A percentile compares a stretch with the other conserved stretches of the same genome.
These are phyloP conservation scores for Moringa oleifera DNA, from an alignment of 345 rosid genomes.

Conservation along the genomic window DNA sequence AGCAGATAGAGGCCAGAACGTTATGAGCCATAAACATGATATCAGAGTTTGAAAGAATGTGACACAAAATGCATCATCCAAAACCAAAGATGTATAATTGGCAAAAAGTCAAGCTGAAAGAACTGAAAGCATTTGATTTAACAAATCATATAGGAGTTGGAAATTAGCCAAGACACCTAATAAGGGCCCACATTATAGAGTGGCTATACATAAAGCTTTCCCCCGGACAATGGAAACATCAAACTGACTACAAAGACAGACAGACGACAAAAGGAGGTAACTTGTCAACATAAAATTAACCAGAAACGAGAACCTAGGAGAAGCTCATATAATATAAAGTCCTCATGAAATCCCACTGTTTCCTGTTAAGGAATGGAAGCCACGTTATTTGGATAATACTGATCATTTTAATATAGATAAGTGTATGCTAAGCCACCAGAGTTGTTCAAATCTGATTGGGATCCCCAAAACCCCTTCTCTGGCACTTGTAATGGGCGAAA, in stretches of 20 bases:
- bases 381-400: not conserved
- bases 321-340: too few relatives aligned
- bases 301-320: not conserved
- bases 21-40: not conserved
- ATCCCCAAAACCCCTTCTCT: not conserved
- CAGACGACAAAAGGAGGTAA: not conserved
- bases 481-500: not conserved
- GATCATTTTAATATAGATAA: not conserved
- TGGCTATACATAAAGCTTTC: too few relatives aligned
- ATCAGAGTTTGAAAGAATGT: not conserved
- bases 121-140: not conserved
- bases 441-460: not conserved
- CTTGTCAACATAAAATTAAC: not conserved
- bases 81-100: not conserved
- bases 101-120: not conserved
- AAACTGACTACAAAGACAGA: not conserved
- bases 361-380: not conserved
- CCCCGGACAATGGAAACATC: not conserved
- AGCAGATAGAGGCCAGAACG: slow-evolving; percentile 8
- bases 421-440: not conserved
- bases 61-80: not conserved
- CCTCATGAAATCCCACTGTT: too few relatives aligned
- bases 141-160: not conserved
- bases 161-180: not conserved
- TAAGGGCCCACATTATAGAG: not conserved